Percentiles rank a stretch among this genome's conserved stretches.
Conservation (phyloP, 2,329 filamentous ascomycete genomes). For the Hymenoscyphus fraxineus region DNA sequence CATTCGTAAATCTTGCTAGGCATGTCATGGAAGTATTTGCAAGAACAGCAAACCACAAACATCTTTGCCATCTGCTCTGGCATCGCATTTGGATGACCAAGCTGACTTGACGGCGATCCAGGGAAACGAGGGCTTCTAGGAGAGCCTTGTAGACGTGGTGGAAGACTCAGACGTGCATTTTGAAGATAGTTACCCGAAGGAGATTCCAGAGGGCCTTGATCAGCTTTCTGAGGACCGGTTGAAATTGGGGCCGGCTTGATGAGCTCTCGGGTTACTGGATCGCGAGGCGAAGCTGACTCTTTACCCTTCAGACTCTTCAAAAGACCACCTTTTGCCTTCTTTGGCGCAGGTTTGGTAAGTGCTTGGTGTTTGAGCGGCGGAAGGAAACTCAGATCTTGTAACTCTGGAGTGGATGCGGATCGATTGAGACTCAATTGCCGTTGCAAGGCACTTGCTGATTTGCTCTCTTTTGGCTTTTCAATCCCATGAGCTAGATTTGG, state of each 20-base stretch:
- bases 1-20: constrained; percentile 60
- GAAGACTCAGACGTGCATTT: constrained; percentile 25
- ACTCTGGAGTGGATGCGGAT: constrained; percentile 25
- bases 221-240: constrained; percentile 16
- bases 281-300: constrained; percentile 25
- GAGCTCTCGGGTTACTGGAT: constrained; percentile 10
- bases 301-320: constrained; percentile 28
- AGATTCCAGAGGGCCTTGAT: constrained; percentile 18
- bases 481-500: neutral
- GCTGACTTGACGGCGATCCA: constrained; percentile 6
- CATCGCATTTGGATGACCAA: neutral
- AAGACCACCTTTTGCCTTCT: constrained; percentile 26
- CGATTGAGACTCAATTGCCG: constrained; percentile 18
- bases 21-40: constrained; percentile 64
- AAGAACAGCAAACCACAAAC: constrained; percentile 62
- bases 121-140: constrained; percentile 10
- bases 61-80: constrained; percentile 50
- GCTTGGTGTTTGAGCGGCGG: constrained; percentile 41
- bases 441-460: constrained; percentile 11
- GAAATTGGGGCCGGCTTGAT: constrained; percentile 16
- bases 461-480: constrained; percentile 7
- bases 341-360: constrained; percentile 30
- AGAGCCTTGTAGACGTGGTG: constrained; percentile 5
- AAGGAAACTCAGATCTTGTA: constrained; percentile 34
- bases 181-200: constrained; percentile 24